phyloP scores from a whole-genome alignment of 495 filamentous ascomycete species.

The Cairneyella variabilis region DNA sequence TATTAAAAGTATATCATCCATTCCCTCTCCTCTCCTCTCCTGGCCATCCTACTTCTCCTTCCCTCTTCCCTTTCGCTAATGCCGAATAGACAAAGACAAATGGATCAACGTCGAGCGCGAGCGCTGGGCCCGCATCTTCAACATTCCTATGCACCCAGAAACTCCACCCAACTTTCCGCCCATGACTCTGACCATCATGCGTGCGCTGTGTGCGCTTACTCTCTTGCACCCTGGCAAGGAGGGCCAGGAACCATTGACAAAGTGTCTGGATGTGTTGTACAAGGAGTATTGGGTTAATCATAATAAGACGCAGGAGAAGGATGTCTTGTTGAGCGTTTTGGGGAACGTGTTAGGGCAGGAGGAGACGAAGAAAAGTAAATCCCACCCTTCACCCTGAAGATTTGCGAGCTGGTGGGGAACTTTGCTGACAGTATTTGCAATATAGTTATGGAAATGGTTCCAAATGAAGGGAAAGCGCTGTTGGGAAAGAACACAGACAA shows the following conservation, averaged over 20 bases:
- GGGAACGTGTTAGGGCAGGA: slow-evolving; percentile 45
- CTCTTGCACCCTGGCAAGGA: slow-evolving; percentile 39
- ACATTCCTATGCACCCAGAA: slow-evolving; percentile 49
- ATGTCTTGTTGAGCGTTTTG: slow-evolving; percentile 44
- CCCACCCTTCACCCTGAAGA: background rate
- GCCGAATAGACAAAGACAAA: slow-evolving; percentile 56
- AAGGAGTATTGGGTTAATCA: slow-evolving; percentile 52
- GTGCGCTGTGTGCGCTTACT: slow-evolving; percentile 40
- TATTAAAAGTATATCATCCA: slow-evolving; percentile 56
- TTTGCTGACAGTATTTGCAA: background rate
- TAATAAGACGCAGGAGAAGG: slow-evolving; percentile 43
- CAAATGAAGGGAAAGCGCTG: slow-evolving; percentile 49
- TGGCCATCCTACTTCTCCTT: no score
- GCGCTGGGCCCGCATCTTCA: slow-evolving; percentile 58
- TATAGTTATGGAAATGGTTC: slow-evolving; percentile 29
- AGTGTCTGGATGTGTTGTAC: slow-evolving; percentile 26
- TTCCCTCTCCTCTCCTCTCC: no score
- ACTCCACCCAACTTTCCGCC: slow-evolving; percentile 58
- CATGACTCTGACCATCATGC: slow-evolving; percentile 48
- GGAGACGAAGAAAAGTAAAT: slow-evolving; percentile 36
- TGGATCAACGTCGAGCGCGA: slow-evolving; percentile 58
- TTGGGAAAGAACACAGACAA: slow-evolving; percentile 52
- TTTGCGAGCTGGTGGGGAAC: background rate
- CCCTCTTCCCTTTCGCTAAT: background rate
- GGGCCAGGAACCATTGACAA: slow-evolving; percentile 46